A percentile compares a stretch with the other conserved stretches of the same genome.
Evolutionary conservation across 345 rosid species (phyloP).

Genomic region (Dovyalis caffra): DNA sequence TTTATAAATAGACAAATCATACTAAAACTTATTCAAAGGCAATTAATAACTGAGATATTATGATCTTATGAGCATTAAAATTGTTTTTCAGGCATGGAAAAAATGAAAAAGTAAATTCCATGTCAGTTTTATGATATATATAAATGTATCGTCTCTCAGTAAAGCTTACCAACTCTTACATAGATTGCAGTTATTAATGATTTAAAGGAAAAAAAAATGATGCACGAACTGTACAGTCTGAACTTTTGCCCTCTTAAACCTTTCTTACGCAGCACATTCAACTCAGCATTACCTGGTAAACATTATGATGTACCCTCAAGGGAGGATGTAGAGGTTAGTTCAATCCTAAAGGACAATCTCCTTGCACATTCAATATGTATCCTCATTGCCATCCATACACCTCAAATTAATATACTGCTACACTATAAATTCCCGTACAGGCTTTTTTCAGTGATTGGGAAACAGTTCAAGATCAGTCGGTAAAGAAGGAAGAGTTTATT

Average conservation of each 20-base stretch:
- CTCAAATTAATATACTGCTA: neutral
- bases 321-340: constrained; percentile 44
- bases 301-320: constrained; percentile 72
- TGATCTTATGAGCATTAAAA: too few species aligned
- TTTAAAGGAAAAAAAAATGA: too few species aligned
- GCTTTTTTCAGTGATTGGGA: constrained; percentile 44
- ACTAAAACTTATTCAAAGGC: too few species aligned
- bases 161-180: too few species aligned
- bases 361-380: neutral
- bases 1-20: too few species aligned
- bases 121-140: too few species aligned
- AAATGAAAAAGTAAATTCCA: too few species aligned
- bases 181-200: too few species aligned
- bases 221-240: too few species aligned
- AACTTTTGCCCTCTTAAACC: neutral
- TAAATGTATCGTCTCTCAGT: too few species aligned
- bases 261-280: constrained; percentile 51
- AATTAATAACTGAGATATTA: too few species aligned
- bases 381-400: neutral
- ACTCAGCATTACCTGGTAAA: constrained; percentile 84
- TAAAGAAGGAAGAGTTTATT: constrained; percentile 41
- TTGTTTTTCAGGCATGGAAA: too few species aligned
- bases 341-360: neutral
- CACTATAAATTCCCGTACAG: constrained; percentile 24
- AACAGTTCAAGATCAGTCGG: constrained; percentile 10